Conservation (phyloP, 75 land plant species). For the Picea sitchensis region DNA sequence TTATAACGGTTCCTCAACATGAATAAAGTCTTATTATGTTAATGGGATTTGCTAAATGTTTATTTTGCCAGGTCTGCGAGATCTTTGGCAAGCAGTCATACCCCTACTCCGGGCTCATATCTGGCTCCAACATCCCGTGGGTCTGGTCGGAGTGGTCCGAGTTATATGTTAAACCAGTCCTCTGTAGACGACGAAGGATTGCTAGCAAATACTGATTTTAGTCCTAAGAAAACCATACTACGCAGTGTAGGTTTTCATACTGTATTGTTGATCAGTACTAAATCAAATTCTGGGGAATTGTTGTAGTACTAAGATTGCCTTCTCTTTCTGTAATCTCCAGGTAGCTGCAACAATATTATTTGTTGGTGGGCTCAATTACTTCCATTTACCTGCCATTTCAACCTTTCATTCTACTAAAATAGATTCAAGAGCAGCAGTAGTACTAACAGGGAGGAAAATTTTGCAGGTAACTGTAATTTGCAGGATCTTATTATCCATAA, state of each 20-base stretch:
- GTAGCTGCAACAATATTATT: conserved; percentile 22
- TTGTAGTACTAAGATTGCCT: too few relatives aligned
- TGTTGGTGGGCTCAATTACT: conserved; percentile 23
- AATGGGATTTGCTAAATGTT: conserved; percentile 9
- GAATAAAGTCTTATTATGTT: too few relatives aligned
- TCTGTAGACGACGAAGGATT: conserved; percentile 25
- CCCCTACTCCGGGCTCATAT: conserved; percentile 53
- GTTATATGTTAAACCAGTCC: neutral
- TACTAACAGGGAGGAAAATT: conserved; percentile 35
- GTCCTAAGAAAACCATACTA: conserved; percentile 20
- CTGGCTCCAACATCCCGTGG: conserved; percentile 47
- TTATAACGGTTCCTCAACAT: too few relatives aligned
- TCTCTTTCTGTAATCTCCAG: conserved; percentile 6
- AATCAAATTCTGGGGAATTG: too few relatives aligned
- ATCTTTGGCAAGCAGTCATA: conserved; percentile 60
- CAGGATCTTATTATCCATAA: too few relatives aligned
- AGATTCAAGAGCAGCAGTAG: conserved; percentile 8
- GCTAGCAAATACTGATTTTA: conserved; percentile 4
- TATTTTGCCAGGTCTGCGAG: conserved; percentile 94
- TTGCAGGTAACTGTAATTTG: conserved; percentile 25
- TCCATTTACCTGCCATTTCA: neutral
- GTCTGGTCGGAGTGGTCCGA: conserved; percentile 1
- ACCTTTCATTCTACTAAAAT: neutral
- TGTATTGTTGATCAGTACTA: too few relatives aligned
- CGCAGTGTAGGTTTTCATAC: conserved; percentile 22